These are phyloP conservation scores for Pyrus communis DNA, from an alignment of 306 rosid genomes.

Conservation along the genomic window DNA sequence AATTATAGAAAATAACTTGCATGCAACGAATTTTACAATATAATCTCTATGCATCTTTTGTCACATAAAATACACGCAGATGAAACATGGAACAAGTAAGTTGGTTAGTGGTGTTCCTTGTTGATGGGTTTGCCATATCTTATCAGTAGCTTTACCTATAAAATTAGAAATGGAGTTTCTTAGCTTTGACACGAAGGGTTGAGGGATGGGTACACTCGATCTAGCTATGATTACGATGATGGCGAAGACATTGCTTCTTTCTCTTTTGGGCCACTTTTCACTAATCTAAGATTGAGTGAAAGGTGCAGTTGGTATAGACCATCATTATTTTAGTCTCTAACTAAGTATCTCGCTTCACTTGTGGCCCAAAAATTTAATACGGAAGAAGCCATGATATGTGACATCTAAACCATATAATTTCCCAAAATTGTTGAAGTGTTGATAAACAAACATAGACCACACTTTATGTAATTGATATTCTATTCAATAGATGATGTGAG, in stretches of 20 bases:
- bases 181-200: slow-evolving; percentile 29
- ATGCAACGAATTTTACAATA: too few relatives aligned
- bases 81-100: background rate
- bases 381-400: background rate
- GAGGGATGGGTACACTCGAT: slow-evolving; percentile 16
- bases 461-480: too few relatives aligned
- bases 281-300: slow-evolving; percentile 8
- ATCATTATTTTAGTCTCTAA: background rate
- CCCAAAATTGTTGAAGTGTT: background rate
- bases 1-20: too few relatives aligned
- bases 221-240: background rate
- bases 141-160: background rate
- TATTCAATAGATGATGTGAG: too few relatives aligned
- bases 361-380: background rate
- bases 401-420: background rate
- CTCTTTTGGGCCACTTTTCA: slow-evolving; percentile 1
- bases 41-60: too few relatives aligned
- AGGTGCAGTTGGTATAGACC: background rate
- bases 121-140: background rate
- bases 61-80: too few relatives aligned
- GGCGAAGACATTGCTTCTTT: slow-evolving; percentile 12
- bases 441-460: too few relatives aligned
- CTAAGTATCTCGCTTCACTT: background rate
- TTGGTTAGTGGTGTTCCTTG: background rate
- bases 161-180: background rate